Evolutionary conservation across 1,284 basidiomycete genomes (phyloP), one percentile per base, ranked within the genome.

Genomic region (Phellopilus nigrolimitatus): DNA sequence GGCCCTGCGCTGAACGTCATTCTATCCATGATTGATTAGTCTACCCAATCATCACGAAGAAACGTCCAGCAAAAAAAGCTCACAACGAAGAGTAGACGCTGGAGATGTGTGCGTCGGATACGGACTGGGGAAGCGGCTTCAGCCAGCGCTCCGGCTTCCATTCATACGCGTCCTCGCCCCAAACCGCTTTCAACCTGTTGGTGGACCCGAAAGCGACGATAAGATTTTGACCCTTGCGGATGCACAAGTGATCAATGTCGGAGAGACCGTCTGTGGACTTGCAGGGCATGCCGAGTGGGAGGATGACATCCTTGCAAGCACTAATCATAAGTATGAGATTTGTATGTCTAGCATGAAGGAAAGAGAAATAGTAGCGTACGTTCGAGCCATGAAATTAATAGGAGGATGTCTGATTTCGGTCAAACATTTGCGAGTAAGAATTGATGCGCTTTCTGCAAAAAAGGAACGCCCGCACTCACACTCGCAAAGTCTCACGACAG

Each of bases 121-220:
- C 59, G 36, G 51, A 56, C 9, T 55, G 42, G 6, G 65, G 66
- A 6, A 67, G 55, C 9, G 64, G 61, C 13, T 53, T 48, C 13
- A 68, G 57, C 66, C 67, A 69, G 12, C 68, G 56, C 41, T 68
- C 64, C 9, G 68, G 68, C 43, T 66, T 67, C 66, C 67, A 69
- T 42, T 68, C 65, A n/a, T 60, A 42, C 10, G 65, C 62, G 51
- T 69, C 68, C 24, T 57, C 53, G 2, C 68, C 68, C 68, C 68
- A 70, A 1, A 68, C 37, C 0, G 53, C 51, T 19, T 62, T 60
- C 49, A 68, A 60, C 28, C 63, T 56, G 45, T 69, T 69, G 4
- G 59, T 45, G 22, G 56, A 58, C 12, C 64, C 12, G 19, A 67
- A 61, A 1, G 64, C 62, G 8, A 65, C 55, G 21, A 64, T 53